Evolutionary conservation across 306 rosid genomes (phyloP).

Genomic region (Casuarina cunninghamiana): DNA sequence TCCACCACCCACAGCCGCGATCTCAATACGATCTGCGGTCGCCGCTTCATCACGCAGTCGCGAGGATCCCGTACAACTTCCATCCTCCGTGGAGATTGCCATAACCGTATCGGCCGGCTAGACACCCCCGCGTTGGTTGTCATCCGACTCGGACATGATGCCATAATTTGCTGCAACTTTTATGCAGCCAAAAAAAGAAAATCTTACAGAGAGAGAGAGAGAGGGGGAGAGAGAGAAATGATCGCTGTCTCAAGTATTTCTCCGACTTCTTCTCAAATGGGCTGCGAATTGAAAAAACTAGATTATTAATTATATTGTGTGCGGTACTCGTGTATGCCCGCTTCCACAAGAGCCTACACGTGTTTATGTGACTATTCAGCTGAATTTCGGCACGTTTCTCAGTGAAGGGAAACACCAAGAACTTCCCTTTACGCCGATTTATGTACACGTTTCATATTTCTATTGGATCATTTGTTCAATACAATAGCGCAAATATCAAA

Average conservation of each 20-base stretch:
- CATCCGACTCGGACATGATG: slow-evolving; percentile 39
- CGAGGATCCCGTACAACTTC: slow-evolving; percentile 18
- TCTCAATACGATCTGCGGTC: slow-evolving; percentile 26
- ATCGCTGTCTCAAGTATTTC: not conserved
- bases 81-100: not conserved
- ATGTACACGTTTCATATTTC: no score
- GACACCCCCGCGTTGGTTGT: slow-evolving; percentile 32
- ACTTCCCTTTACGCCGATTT: no score
- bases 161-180: slow-evolving; percentile 16
- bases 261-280: not conserved
- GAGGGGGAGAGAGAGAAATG: not conserved
- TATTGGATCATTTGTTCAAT: no score
- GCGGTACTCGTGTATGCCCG: not conserved
- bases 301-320: not conserved
- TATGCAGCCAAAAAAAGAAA: not conserved
- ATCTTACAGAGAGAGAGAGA: not conserved
- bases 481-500: no score
- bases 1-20: slow-evolving; percentile 35
- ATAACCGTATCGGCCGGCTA: slow-evolving; percentile 15
- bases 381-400: no score
- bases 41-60: not conserved
- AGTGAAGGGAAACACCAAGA: no score
- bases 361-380: not conserved
- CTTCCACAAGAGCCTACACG: not conserved
- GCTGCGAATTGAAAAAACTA: not conserved